These are phyloP conservation scores for Chlamydomonas incerta DNA, from an alignment of 139 green algal genomes.

Conservation along the genomic window DNA sequence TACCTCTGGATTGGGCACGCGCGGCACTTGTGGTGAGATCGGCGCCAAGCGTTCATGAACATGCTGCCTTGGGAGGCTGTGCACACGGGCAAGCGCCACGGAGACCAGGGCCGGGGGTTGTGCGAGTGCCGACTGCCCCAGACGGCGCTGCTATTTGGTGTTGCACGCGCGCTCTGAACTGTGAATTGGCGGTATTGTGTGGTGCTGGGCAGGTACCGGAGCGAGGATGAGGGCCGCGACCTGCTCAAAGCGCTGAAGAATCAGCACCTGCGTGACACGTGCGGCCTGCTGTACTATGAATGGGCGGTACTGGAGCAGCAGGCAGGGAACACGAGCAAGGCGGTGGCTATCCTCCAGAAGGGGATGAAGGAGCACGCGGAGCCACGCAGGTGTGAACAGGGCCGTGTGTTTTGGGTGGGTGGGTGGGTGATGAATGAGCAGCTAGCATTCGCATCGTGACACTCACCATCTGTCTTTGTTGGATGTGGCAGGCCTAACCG, in stretches of 20 bases:
- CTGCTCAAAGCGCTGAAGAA: conserved; percentile 90
- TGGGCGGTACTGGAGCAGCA: conserved; percentile 83
- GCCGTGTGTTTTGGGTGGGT: conserved; percentile 59
- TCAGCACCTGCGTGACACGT: conserved; percentile 63
- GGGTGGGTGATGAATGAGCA: too few relatives aligned
- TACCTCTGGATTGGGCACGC: conserved; percentile 84
- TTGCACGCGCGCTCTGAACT: too few relatives aligned
- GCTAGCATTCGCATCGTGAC: too few relatives aligned
- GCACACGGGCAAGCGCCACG: too few relatives aligned
- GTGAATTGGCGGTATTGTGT: too few relatives aligned
- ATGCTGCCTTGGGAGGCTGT: too few relatives aligned
- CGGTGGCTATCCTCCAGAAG: conserved; percentile 71
- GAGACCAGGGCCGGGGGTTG: too few relatives aligned
- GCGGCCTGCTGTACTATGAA: conserved; percentile 70
- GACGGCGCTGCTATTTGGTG: too few relatives aligned
- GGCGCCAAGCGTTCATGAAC: not conserved
- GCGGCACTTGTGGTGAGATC: conserved; percentile 77
- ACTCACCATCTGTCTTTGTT: too few relatives aligned
- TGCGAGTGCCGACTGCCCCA: too few relatives aligned
- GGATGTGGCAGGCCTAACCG: too few relatives aligned
- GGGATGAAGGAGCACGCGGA: conserved; percentile 66
- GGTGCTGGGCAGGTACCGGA: conserved; percentile 58
- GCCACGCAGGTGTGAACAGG: conserved; percentile 56
- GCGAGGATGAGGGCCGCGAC: conserved; percentile 86
- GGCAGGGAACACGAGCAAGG: conserved; percentile 70